phyloP scores from a whole-genome alignment of 805 yeast species.

The Wickerhamiella occidentalis region DNA sequence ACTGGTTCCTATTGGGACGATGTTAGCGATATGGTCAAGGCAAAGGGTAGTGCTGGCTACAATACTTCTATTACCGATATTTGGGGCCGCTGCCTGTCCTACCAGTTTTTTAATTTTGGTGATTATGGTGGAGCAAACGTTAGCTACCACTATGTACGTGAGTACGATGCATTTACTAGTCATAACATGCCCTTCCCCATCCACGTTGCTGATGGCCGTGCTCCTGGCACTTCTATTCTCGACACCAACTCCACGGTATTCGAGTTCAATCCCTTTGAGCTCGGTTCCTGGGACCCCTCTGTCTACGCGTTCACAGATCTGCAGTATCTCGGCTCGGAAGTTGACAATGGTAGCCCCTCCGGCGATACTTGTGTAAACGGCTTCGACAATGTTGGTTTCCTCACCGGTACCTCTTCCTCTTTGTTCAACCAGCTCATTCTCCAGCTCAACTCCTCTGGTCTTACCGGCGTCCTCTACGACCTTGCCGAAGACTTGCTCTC shows the following conservation, averaged over 20 bases:
- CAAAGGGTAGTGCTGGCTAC: constrained; percentile 55
- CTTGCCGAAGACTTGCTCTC: constrained; percentile 26
- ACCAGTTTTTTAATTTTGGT: constrained; percentile 49
- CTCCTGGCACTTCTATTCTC: constrained; percentile 38
- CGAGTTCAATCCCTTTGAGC: constrained; percentile 45
- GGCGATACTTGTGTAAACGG: constrained; percentile 46
- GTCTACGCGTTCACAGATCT: constrained; percentile 52
- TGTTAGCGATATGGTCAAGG: constrained; percentile 36
- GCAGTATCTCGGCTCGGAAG: constrained; percentile 57
- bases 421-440: constrained; percentile 59
- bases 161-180: constrained; percentile 45
- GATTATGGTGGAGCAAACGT: constrained; percentile 53
- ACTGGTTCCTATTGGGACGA: constrained; percentile 41
- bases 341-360: constrained; percentile 46
- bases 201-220: constrained; percentile 38
- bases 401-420: constrained; percentile 74
- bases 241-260: constrained; percentile 52
- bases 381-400: constrained; percentile 69
- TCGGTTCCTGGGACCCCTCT: constrained; percentile 84
- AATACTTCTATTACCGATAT: constrained; percentile 58
- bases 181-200: constrained; percentile 66
- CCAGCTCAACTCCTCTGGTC: constrained; percentile 41
- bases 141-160: constrained; percentile 46
- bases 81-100: constrained; percentile 70
- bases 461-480: constrained; percentile 35